These are phyloP conservation scores for Phytophthora megakarya DNA, from an alignment of 352 stramenopile species.

Conservation along the genomic window DNA sequence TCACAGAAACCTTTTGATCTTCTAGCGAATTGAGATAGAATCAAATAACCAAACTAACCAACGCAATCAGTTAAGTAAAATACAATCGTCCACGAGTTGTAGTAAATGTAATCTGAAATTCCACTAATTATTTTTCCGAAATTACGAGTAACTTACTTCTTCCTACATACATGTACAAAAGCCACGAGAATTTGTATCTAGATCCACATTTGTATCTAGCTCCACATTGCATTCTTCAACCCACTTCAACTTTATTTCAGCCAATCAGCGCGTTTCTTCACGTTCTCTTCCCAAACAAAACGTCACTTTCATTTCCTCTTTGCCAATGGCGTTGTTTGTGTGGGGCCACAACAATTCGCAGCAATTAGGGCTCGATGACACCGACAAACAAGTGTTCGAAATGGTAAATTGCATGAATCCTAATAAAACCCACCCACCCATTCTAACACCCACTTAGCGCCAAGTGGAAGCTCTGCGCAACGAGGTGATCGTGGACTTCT, in stretches of 20 bases:
- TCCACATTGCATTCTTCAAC: not conserved
- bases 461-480: constrained; percentile 56
- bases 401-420: constrained; percentile 38
- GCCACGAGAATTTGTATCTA: too few species aligned
- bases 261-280: not conserved
- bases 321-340: constrained; percentile 70
- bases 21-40: too few species aligned
- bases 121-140: too few species aligned
- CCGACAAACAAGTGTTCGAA: constrained; percentile 65
- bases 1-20: too few species aligned
- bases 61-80: too few species aligned
- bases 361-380: constrained; percentile 62
- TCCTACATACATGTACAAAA: too few species aligned
- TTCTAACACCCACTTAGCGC: constrained; percentile 31
- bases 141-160: too few species aligned
- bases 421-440: not conserved
- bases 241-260: not conserved
- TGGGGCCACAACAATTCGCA: constrained; percentile 79
- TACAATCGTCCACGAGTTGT: too few species aligned
- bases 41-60: too few species aligned
- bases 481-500: constrained; percentile 75
- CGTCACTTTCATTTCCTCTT: constrained; percentile 5
- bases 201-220: too few species aligned
- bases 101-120: too few species aligned
- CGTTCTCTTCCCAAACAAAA: not conserved